phyloP scores from a whole-genome alignment of 2,329 filamentous ascomycete genomes.

The Ceratocystis huliohia region DNA sequence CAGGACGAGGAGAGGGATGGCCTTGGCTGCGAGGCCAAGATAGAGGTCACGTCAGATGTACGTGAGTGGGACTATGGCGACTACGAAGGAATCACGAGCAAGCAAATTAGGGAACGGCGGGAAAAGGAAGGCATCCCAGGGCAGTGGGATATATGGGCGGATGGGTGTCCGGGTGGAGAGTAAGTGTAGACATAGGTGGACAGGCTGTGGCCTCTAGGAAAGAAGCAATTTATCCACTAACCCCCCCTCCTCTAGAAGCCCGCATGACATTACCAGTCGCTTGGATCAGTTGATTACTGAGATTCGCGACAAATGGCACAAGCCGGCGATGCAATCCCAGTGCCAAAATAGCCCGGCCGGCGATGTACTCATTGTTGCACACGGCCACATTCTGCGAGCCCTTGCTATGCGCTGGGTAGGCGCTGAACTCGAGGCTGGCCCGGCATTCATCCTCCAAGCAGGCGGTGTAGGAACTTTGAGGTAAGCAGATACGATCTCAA shows the following conservation, averaged over 20 bases:
- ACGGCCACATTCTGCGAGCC: constrained; percentile 78
- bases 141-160: constrained; percentile 77
- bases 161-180: constrained; percentile 78
- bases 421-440: constrained; percentile 59
- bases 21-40: constrained; percentile 43
- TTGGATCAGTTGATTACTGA: constrained; percentile 65
- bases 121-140: constrained; percentile 43
- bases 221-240: background rate
- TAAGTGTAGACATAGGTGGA: constrained; percentile 32
- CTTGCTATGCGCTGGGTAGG: constrained; percentile 80
- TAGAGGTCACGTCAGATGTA: constrained; percentile 59
- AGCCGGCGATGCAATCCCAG: constrained; percentile 45
- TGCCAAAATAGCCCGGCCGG: constrained; percentile 23
- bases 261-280: constrained; percentile 57
- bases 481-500: constrained; percentile 30
- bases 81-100: constrained; percentile 69
- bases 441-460: constrained; percentile 72
- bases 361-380: constrained; percentile 56
- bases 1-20: constrained; percentile 27
- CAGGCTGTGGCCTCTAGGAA: background rate
- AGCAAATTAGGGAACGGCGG: constrained; percentile 50
- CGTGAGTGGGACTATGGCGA: constrained; percentile 81
- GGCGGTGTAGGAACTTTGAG: constrained; percentile 74
- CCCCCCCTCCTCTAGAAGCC: constrained; percentile 37
- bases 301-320: constrained; percentile 55